Evolutionary conservation across 164 flowering plant species (phyloP).

Genomic region (Macadamia integrifolia): DNA sequence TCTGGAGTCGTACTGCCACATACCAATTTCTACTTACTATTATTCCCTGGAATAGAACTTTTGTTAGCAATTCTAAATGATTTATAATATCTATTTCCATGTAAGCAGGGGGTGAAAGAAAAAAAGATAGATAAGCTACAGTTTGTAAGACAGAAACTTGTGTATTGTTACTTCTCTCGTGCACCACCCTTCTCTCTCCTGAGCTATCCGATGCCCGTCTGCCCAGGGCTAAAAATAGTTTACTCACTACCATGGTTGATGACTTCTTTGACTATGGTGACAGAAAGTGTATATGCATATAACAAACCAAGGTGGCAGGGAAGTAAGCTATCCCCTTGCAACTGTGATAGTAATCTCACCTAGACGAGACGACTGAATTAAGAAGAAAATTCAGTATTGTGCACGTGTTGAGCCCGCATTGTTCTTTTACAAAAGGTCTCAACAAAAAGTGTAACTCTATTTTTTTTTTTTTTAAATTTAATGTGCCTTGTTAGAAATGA

Average conservation of each 20-base stretch:
- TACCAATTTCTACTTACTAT: neutral
- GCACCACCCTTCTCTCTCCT: constrained; percentile 27
- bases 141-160: constrained; percentile 75
- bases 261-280: constrained; percentile 26
- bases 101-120: constrained; percentile 49
- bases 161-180: constrained; percentile 45
- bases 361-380: too few relatives aligned
- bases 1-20: constrained; percentile 19
- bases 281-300: too few relatives aligned
- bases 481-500: too few relatives aligned
- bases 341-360: too few relatives aligned
- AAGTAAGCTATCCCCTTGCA: too few relatives aligned
- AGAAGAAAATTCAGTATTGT: too few relatives aligned
- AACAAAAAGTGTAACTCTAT: too few relatives aligned
- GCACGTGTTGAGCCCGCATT: too few relatives aligned
- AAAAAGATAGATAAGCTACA: constrained; percentile 65
- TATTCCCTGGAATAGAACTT: neutral
- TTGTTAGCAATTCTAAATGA: neutral
- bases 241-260: constrained; percentile 31
- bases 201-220: constrained; percentile 27
- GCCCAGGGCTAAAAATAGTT: constrained; percentile 28
- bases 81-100: constrained; percentile 37
- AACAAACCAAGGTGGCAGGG: too few relatives aligned
- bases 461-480: too few relatives aligned
- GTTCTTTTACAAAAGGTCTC: too few relatives aligned